These are phyloP conservation scores for Colletotrichum sojae DNA, from an alignment of 2,329 filamentous ascomycete species.

Conservation along the genomic window DNA sequence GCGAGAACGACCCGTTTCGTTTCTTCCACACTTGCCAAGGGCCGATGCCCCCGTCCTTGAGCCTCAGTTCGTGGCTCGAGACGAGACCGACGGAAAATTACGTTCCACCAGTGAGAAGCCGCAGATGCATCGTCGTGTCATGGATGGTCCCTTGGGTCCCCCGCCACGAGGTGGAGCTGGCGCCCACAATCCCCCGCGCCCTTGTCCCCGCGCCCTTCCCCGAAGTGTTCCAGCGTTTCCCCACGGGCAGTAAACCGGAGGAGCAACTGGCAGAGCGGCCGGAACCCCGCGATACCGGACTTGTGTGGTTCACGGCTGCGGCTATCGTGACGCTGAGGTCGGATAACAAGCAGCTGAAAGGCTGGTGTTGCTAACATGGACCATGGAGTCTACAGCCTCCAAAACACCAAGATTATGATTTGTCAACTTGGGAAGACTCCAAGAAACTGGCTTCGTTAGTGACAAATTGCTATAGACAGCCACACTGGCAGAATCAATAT, in stretches of 20 bases:
- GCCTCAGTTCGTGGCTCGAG: constrained; percentile 1
- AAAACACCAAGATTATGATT: too few relatives aligned
- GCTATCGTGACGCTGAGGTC: not conserved
- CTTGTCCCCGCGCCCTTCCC: constrained; percentile 1
- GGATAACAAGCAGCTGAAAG: not conserved
- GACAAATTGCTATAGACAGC: not conserved
- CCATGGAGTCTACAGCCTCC: too few relatives aligned
- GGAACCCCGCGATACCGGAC: constrained; percentile 29
- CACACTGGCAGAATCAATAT: not conserved
- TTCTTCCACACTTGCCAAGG: not conserved
- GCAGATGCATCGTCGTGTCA: not conserved
- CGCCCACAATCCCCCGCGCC: constrained; percentile 6
- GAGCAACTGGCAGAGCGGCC: constrained; percentile 3
- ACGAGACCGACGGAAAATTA: constrained; percentile 1
- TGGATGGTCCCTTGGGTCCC: not conserved
- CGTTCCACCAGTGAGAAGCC: constrained; percentile 24
- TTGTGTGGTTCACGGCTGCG: not conserved
- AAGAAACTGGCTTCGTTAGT: too few relatives aligned
- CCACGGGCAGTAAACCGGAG: constrained; percentile 37
- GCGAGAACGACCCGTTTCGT: too few relatives aligned
- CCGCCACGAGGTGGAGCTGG: constrained; percentile 12
- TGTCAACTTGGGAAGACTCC: too few relatives aligned
- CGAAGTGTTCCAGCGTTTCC: constrained; percentile 2
- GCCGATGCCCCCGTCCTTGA: not conserved
- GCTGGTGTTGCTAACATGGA: not conserved